Evolutionary conservation across 257 asterid genomes (phyloP), one percentile per base, ranked within the genome.

Genomic region (Solanum rostratum): DNA sequence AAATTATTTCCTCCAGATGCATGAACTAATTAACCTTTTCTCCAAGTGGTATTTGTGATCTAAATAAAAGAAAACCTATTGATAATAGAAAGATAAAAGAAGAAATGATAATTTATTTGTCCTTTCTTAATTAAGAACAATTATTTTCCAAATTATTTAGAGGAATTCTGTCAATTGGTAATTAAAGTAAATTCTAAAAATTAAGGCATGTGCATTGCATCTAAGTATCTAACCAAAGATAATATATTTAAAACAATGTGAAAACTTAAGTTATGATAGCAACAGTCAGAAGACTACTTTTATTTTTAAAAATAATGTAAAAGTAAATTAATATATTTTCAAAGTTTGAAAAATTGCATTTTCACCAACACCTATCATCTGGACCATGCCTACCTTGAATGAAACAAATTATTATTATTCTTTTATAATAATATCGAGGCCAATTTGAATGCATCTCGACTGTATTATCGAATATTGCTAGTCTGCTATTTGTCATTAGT

Each of bases 351-450:
- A 83, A 78, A 86, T 85, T 54, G 79, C 70, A 39, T 81, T 69
- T 80, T 74, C 80, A n/a, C 24, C 53, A 73, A 54, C 74, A 63
- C 87, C 87, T 83, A 85, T 85, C 83, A 89, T 83, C 49, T 85
- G 89, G 92, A 86, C 90, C 91, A 85, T 85, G 86, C 37, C 70
- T 74, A 71, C 68, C 20, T 59, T 73, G 70, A 86, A 83, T 79
- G 50, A 83, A 52, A 85, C 85, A 79, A 80, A 57, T 39, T 57
- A 30, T 37, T 69, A 10, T 69, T 37, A 18, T 19, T 39, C 16
- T 18, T 69, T 2, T 37, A 19, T 4, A 5, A 37, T 10, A 10
- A 0, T 8, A 37, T 69, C 2, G 3, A 3, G 16, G 0, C 7
- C 2, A 39, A 1, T 19, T 39, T 69, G 5, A 7, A 3, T 39